Conservation (phyloP, 169 alveolate species). For the Eimeria acervulina region DNA sequence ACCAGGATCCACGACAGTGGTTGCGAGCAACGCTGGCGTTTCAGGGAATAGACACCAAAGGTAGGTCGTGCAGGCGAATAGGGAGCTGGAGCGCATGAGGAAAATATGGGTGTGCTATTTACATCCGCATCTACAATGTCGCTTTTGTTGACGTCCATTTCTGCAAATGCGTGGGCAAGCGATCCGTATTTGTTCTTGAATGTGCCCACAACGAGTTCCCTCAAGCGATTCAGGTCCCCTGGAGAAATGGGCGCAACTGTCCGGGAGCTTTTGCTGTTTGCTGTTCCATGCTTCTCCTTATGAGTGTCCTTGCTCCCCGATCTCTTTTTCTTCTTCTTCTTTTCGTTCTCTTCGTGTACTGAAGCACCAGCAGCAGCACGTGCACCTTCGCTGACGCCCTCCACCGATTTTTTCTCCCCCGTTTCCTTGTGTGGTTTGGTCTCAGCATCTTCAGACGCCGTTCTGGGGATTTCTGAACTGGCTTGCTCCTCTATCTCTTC, state of each 20-base stretch:
- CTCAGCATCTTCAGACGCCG: conserved; percentile 41
- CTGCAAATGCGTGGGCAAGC: conserved; percentile 79
- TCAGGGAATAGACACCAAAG: not conserved
- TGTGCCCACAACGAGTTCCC: conserved; percentile 77
- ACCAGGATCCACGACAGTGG: too few relatives aligned
- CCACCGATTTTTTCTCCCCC: conserved; percentile 2
- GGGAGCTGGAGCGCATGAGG: not conserved
- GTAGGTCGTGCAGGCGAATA: not conserved
- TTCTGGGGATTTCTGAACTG: not conserved
- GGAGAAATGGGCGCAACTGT: not conserved
- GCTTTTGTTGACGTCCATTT: conserved; percentile 78
- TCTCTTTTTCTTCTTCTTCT: conserved; percentile 47
- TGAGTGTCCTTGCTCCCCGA: conserved; percentile 39
- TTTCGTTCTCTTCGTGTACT: conserved; percentile 4
- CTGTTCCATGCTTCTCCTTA: conserved; percentile 38
- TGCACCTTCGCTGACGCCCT: not conserved
- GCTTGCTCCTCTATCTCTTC: conserved; percentile 8
- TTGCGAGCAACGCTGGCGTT: not conserved
- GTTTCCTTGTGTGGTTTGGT: conserved; percentile 65
- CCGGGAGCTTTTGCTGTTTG: not conserved
- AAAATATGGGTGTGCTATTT: not conserved
- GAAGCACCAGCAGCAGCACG: not conserved
- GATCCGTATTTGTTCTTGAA: conserved; percentile 81
- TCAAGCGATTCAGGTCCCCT: conserved; percentile 56
- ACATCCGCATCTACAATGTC: conserved; percentile 80